phyloP scores from a whole-genome alignment of 345 rosid genomes.

The Camelina hispida region DNA sequence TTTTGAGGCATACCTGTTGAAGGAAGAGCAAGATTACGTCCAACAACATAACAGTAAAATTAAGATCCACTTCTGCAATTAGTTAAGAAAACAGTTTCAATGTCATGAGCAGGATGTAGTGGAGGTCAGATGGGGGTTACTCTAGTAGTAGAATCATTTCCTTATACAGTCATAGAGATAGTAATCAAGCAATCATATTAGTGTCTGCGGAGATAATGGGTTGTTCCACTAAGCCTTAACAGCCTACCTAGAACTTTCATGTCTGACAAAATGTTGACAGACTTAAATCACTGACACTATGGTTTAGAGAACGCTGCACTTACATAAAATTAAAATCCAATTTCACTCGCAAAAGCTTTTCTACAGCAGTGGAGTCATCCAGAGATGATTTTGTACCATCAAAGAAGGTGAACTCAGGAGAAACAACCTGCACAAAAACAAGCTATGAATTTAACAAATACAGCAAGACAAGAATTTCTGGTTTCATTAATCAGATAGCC shows the following conservation, averaged over 20 bases:
- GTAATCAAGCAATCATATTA: slow-evolving; percentile 28
- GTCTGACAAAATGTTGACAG: slow-evolving; percentile 23
- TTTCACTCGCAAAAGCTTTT: slow-evolving; percentile 95
- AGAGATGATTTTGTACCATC: slow-evolving; percentile 91
- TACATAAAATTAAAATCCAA: slow-evolving; percentile 97
- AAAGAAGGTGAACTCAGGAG: slow-evolving; percentile 95
- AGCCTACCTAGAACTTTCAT: slow-evolving; percentile 10
- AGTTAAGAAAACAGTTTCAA: slow-evolving; percentile 16
- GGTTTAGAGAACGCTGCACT: slow-evolving; percentile 40
- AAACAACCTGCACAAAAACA: slow-evolving; percentile 64
- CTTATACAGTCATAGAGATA: slow-evolving; percentile 13
- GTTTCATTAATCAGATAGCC: slow-evolving; percentile 13
- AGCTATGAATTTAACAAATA: slow-evolving; percentile 25
- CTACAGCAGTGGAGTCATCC: slow-evolving; percentile 77
- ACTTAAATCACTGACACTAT: slow-evolving; percentile 11
- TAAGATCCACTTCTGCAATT: slow-evolving; percentile 15
- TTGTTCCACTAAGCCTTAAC: slow-evolving; percentile 16
- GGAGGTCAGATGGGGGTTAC: slow-evolving; percentile 8
- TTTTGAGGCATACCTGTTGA: slow-evolving; percentile 87
- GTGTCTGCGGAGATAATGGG: slow-evolving; percentile 3
- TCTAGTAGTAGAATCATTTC: slow-evolving; percentile 8
- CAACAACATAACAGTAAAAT: slow-evolving; percentile 27
- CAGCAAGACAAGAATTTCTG: neutral
- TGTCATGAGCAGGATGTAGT: slow-evolving; percentile 23
- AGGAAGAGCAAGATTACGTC: slow-evolving; percentile 23